Evolutionary conservation across 208 protist species (phyloP), one percentile per base, ranked within the genome.

Genomic region (Wallacemonas sp.): DNA sequence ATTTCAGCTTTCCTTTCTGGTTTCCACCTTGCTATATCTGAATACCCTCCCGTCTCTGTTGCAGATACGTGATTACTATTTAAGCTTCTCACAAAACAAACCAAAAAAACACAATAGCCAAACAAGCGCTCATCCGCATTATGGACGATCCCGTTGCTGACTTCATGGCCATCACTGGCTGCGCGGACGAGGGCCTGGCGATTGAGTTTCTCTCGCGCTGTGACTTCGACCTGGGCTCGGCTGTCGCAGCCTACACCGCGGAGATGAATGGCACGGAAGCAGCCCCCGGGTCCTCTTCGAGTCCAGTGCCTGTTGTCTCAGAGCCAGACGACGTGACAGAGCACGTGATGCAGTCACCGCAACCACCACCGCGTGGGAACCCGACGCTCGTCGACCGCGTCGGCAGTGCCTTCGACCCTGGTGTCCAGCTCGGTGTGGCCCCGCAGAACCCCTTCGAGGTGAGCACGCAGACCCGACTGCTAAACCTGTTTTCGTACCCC

Each of bases 111-210:
- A 41, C 36, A 41, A 41, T 14, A 41, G 14, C 36, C 6, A 41
- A 41, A 41, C 9, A 49, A 49, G 43, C 2, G 78, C 36, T 17
- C 36, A 41, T 6, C 36, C 9, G n/a, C 14, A 9, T 47, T 11
- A 83, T 85, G 82, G 72, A 49, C 30, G 78, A 94, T 57, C 68
- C 79, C 1, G 74, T 94, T 11, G 67, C 78, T 2, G 78, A 80
- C 44, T 87, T 94, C 26, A 85, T 94, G 72, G 85, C 74, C 58
- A 90, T 94, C 32, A 82, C 65, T 11, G 68, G 67, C 30, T 81
- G 80, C 61, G 67, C 47, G 2, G 75, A 86, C 30, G 82, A 87
- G 6, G 81, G 81, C n/a, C 34, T 52, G 19, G 88, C 88, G 4
- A 74, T 94, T 29, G 30, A 77, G 16, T 85, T 80, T 61, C 69